Evolutionary conservation across 306 rosid genomes (phyloP), one percentile per base, ranked within the genome.

Genomic region (Fagus crenata): DNA sequence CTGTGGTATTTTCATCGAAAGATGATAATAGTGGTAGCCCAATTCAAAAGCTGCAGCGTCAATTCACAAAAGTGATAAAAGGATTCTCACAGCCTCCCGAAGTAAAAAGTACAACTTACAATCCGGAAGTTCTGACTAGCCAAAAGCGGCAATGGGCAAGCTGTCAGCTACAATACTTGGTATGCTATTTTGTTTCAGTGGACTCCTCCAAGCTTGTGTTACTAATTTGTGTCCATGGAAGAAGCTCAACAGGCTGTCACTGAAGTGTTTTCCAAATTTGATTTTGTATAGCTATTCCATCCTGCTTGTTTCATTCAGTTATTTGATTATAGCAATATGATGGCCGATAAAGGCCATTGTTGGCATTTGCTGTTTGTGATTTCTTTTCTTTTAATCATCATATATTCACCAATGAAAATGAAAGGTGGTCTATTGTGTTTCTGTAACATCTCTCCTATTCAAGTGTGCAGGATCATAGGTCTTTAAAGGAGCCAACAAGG

Each of bases 71-170:
- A 81, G 83, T 93, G 76, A 61, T 96, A 6, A 91, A 96, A 80
- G 99, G 98, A 4, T 86, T 90, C 77, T 87, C 98, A 65, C 85
- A 80, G 74, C 84, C 97, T 77, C 78, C 91, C 67, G 92, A 89
- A 84, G 90, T 77, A 67, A 85, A 89, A 77, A 59, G 67, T 63
- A 86, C 83, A 67, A 85, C 78, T 42, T 93, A 93, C 78, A 93
- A 93, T 83, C 98, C 98, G 28, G 98, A 93, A 87, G 80, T 91
- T 79, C 79, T 93, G 75, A 93, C 97, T 67, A 91, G 89, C 79
- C 93, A 80, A 72, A 93, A 93, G 90, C 97, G 97, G 53, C 97
- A 90, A 84, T 93, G 98, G 98, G 96, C 96, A 72, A 90, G 77
- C 82, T 89, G 87, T 85, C 97, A 93, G 85, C 80, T 91, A 83